A percentile compares a stretch with the other conserved stretches of the same genome.
phyloP scores from a whole-genome alignment of 148 eudicot genomes.

The Diospyros kaki region DNA sequence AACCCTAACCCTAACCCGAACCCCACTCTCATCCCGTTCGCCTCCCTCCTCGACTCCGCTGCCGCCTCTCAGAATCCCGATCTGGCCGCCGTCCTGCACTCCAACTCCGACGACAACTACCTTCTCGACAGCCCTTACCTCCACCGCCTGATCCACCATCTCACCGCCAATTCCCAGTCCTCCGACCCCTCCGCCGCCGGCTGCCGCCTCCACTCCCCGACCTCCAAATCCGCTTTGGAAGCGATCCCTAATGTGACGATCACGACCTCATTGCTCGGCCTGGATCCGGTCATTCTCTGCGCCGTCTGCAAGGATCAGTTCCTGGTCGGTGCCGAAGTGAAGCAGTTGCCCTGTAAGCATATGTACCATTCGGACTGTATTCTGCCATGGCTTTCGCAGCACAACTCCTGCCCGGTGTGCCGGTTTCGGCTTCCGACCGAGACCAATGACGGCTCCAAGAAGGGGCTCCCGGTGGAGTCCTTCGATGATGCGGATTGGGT shows the following conservation, averaged over 20 bases:
- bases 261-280: slow-evolving; percentile 7
- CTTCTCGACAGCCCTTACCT: slow-evolving; percentile 34
- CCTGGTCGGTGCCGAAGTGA: slow-evolving; percentile 9
- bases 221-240: slow-evolving; percentile 17
- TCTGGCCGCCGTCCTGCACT: not conserved
- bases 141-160: slow-evolving; percentile 30
- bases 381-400: slow-evolving; percentile 24
- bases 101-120: slow-evolving; percentile 24
- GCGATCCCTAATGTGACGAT: slow-evolving; percentile 18
- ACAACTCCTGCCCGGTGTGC: slow-evolving; percentile 37
- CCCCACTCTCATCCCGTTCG: not conserved
- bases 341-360: slow-evolving; percentile 38
- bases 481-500: too few relatives aligned
- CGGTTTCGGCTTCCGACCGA: slow-evolving; percentile 25
- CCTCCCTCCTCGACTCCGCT: not conserved
- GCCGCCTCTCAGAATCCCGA: not conserved
- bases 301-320: slow-evolving; percentile 35
- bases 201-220: not conserved
- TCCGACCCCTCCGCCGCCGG: slow-evolving; percentile 1
- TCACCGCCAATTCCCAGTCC: slow-evolving; percentile 15
- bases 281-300: slow-evolving; percentile 25
- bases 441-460: not conserved
- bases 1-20: slow-evolving; percentile 9
- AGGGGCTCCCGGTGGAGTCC: not conserved
- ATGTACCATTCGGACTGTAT: slow-evolving; percentile 31